A percentile compares a stretch with the other conserved stretches of the same genome.
These are phyloP conservation scores for Mollisia scopiformis DNA, from an alignment of 2,329 filamentous ascomycete species.

Conservation along the genomic window DNA sequence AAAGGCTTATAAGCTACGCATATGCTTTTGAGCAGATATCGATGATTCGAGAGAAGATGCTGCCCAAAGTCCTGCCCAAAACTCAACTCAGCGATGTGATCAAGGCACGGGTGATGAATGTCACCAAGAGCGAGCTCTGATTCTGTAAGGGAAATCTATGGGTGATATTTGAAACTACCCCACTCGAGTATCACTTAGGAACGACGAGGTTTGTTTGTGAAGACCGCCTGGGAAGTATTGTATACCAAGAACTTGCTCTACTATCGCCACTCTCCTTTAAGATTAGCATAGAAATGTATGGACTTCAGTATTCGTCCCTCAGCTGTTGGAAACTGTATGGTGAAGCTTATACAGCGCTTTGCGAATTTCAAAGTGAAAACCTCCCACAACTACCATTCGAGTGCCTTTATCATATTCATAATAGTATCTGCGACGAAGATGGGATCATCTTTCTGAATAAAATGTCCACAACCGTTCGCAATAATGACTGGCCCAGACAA, in stretches of 20 bases:
- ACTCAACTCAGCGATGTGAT: not conserved
- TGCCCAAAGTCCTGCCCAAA: not conserved
- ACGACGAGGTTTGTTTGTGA: too few species aligned
- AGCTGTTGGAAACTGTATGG: too few species aligned
- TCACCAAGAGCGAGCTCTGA: too few species aligned
- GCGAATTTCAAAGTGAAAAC: too few species aligned
- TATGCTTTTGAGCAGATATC: not conserved
- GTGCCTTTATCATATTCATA: constrained; percentile 41
- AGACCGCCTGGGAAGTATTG: too few species aligned
- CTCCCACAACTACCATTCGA: constrained; percentile 19
- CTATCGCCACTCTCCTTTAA: too few species aligned
- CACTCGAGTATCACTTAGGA: too few species aligned
- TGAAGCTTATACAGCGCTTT: not conserved
- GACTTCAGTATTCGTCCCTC: too few species aligned
- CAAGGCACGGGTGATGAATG: not conserved
- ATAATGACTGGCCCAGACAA: constrained; percentile 33
- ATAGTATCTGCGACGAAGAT: constrained; percentile 37
- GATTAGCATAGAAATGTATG: too few species aligned
- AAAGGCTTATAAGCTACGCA: not conserved
- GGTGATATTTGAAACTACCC: too few species aligned
- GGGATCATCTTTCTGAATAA: constrained; percentile 36
- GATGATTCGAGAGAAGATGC: not conserved
- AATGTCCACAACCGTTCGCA: constrained; percentile 35
- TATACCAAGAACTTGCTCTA: too few species aligned
- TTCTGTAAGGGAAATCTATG: too few species aligned